Percentiles rank a stretch among this genome's conserved stretches.
These are phyloP conservation scores for Solanum medicagineum DNA, from an alignment of 257 asterid genomes.

Conservation along the genomic window DNA sequence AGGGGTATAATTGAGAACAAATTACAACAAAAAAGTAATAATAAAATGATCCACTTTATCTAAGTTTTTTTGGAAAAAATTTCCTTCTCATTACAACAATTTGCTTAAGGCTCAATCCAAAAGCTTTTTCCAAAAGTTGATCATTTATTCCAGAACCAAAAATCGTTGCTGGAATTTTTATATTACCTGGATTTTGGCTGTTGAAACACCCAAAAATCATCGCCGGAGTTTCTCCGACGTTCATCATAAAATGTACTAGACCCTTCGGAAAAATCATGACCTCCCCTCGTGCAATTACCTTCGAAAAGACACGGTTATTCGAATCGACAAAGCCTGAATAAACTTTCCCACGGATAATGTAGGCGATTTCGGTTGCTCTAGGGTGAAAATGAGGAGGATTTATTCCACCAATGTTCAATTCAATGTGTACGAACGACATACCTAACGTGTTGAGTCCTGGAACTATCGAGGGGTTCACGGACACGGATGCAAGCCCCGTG, in stretches of 20 bases:
- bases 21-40: not conserved
- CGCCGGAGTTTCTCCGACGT: constrained; percentile 31
- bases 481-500: constrained; percentile 22
- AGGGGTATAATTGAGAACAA: not conserved
- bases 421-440: constrained; percentile 43
- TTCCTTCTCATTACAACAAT: constrained; percentile 27
- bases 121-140: constrained; percentile 47
- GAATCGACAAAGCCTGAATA: constrained; percentile 46
- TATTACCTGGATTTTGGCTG: constrained; percentile 47
- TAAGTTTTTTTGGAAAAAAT: constrained; percentile 13
- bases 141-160: constrained; percentile 52
- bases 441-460: constrained; percentile 56
- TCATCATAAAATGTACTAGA: constrained; percentile 55
- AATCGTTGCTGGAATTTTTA: constrained; percentile 31
- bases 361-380: constrained; percentile 41
- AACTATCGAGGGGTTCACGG: constrained; percentile 21
- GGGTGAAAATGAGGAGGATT: constrained; percentile 50
- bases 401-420: constrained; percentile 41
- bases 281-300: constrained; percentile 43
- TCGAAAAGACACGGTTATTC: constrained; percentile 28
- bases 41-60: not conserved
- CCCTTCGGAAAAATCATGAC: constrained; percentile 56
- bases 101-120: constrained; percentile 36
- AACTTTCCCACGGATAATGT: constrained; percentile 33
- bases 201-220: constrained; percentile 35